A percentile compares a stretch with the other conserved stretches of the same genome.
phyloP scores from a whole-genome alignment of 176 grass and related monocot genomes.

The Lolium rigidum region DNA sequence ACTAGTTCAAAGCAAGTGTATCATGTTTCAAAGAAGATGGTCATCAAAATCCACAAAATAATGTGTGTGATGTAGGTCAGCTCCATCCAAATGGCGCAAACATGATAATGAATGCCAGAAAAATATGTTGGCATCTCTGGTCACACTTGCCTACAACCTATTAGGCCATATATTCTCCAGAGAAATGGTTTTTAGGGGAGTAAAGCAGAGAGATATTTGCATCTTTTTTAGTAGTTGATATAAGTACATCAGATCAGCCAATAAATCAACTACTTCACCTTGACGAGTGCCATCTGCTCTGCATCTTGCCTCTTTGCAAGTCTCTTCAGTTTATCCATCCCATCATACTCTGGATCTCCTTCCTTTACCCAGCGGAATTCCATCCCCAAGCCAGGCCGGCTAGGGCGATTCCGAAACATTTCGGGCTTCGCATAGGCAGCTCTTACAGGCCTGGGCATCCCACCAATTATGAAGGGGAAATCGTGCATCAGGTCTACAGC shows the following conservation, averaged over 20 bases:
- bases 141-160: neutral
- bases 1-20: neutral
- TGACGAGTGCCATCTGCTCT: constrained; percentile 58
- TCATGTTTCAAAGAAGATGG: neutral
- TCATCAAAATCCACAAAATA: constrained; percentile 25
- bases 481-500: constrained; percentile 47
- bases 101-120: neutral
- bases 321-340: constrained; percentile 36
- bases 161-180: neutral
- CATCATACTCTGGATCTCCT: constrained; percentile 44
- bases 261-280: constrained; percentile 49
- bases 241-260: neutral
- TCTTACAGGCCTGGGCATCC: constrained; percentile 67
- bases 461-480: constrained; percentile 70
- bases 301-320: constrained; percentile 58
- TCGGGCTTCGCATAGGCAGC: constrained; percentile 38
- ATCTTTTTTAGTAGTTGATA: neutral
- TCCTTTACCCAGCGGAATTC: constrained; percentile 47
- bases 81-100: neutral
- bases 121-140: neutral
- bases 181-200: neutral
- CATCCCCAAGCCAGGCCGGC: constrained; percentile 47
- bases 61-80: neutral
- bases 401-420: constrained; percentile 56
- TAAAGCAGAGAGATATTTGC: neutral